Evolutionary conservation across 2,329 filamentous ascomycete species (phyloP).

Genomic region (Camillea tinctor): DNA sequence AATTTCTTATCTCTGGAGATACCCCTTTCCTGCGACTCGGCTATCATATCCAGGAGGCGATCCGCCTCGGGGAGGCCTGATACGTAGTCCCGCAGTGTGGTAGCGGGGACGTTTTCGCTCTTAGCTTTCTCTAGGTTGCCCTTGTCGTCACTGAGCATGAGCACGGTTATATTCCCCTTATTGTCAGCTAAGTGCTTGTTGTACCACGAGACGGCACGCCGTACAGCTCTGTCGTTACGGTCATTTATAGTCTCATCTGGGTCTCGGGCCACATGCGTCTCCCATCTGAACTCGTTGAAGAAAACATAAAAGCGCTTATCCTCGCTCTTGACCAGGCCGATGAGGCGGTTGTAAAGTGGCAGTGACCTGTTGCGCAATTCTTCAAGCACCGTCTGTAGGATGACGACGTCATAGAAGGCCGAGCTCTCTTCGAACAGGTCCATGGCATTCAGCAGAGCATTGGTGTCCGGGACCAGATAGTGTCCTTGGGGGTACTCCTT

Average conservation of each 20-base stretch:
- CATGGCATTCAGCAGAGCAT: conserved; percentile 93
- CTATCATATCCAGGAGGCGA: conserved; percentile 89
- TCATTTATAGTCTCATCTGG: conserved; percentile 90
- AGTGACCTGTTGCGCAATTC: conserved; percentile 92
- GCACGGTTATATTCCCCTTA: conserved; percentile 66
- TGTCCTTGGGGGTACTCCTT: conserved; percentile 81
- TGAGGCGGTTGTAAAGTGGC: conserved; percentile 89
- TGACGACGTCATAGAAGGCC: conserved; percentile 94
- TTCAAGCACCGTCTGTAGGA: conserved; percentile 93
- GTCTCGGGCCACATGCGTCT: conserved; percentile 79
- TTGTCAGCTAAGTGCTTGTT: conserved; percentile 71
- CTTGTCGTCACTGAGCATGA: conserved; percentile 92
- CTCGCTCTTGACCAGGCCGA: conserved; percentile 88
- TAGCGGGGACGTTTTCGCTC: conserved; percentile 68
- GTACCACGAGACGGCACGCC: conserved; percentile 88
- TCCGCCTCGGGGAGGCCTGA: conserved; percentile 79
- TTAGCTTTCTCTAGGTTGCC: conserved; percentile 83
- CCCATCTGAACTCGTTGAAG: conserved; percentile 95
- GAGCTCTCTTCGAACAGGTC: conserved; percentile 91
- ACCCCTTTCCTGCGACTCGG: conserved; percentile 69
- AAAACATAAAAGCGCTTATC: conserved; percentile 98
- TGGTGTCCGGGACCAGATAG: conserved; percentile 94
- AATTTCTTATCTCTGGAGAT: conserved; percentile 63
- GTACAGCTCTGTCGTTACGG: conserved; percentile 88
- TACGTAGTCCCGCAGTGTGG: conserved; percentile 76